Evolutionary conservation across 106 monocot species (phyloP), one percentile per base, ranked within the genome.

Genomic region (Alisma plantagoaquatica): DNA sequence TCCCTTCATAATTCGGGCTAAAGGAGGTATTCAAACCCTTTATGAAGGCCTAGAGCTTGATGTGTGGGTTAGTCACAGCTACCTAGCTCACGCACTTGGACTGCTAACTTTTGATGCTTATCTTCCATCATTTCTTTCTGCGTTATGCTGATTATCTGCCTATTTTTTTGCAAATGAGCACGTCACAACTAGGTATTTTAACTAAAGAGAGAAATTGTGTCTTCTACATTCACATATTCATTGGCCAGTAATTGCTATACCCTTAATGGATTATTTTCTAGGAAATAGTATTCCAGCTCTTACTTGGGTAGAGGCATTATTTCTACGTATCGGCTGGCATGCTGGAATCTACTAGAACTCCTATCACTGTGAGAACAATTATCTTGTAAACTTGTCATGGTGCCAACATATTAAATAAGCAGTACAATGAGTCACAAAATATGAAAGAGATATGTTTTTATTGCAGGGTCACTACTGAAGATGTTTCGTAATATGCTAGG

Each of bases 41-140:
- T 42, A 64, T 47, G 33, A 76, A 8, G 92, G 82, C 32, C 28
- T 92, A 44, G 92, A 92, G 55, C 56, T 92, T 48, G 92, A 86
- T 31, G 41, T 75, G 46, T 91, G 91, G 81, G 41, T 91, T 30
- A 91, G 91, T 49, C 59, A 81, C 49, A 85, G 70, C 10, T 85
- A 71, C 53, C 57, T 85, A 29, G 31, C 69, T 43, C 81, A 85
- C 62, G 71, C 85, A 18, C 65, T 91, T 30, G 85, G 85, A 31
- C 59, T 85, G 38, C 65, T 91, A 29, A 77, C 91, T 26, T 91
- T 85, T 73, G 81, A 85, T 51, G 85, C 91, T 49, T 80, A 78
- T 7, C 72, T 68, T 27, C 81, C 91, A 67, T 81, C 91, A 17
- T 91, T 91, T 67, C 69, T 91, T 43, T 73, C 91, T 59, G 85